Base-by-base conservation (phyloP, 176 grass and related monocot species). In the Carex parvula region DNA sequence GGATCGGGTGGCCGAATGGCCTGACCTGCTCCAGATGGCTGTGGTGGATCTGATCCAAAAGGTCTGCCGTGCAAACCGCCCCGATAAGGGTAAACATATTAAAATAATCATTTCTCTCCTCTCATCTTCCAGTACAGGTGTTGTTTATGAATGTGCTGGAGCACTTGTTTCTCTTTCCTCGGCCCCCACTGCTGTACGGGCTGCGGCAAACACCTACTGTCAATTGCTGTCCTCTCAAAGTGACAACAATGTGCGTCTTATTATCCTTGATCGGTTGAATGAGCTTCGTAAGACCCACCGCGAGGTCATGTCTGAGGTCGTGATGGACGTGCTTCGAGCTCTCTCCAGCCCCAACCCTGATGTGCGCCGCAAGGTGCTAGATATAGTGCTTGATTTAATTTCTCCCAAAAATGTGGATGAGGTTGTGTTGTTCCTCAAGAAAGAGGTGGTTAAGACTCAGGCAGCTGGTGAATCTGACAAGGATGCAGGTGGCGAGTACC, bases 401-500 rank as follows among this genome's bases (percentile, higher is more conserved):
- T 92, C 88, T 52, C 75, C 90, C 3, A 79, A 83, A 10, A 94
- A 92, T 77, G 89, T 94, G 16, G 90, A 94, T 61, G 92, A 94
- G 81, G 90, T 94, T 6, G 92, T 94, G 63, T 85, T 94, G 32
- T 88, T 90, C 52, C 88, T 94, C 78, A 92, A 94, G 79, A 94
- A 94, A 83, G 92, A 94, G 78, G 92, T 92, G 74, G 88, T 90
- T 11, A 94, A 94, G 86, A 94, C 90, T 0, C 90, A 94, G 64
- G 26, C 73, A 32, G 79, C 85, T 18, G 84, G 86, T 9, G 90
- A 94, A 50, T 79, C 89, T 13, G 90, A 94, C 86, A 94, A 90
- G 64, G 79, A 83, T 69, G 42, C 81, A 5, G 60, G 83, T 3
- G 90, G 92, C 0, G 88, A 94, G 12, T 94, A 92, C 86, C 88